Percentiles rank a stretch among this genome's conserved stretches.
These are phyloP conservation scores for Chloromonas sp. DNA, from an alignment of 163 green algal genomes.

Conservation along the genomic window DNA sequence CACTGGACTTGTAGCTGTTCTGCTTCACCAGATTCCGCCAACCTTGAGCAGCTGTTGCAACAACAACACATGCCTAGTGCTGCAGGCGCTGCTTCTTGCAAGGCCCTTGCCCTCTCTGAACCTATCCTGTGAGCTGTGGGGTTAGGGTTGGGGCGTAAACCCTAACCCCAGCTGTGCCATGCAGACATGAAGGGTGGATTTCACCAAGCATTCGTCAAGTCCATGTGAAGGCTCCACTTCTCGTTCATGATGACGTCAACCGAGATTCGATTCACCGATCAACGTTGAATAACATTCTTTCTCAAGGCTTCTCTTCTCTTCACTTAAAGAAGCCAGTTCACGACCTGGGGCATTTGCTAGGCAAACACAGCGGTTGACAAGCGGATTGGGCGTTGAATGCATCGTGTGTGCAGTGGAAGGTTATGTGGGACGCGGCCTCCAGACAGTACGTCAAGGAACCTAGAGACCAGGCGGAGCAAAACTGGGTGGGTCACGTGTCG, in stretches of 20 bases:
- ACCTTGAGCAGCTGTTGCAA: not conserved
- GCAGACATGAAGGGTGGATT: no score
- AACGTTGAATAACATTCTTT: not conserved
- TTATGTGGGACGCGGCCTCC: slow-evolving; percentile 13
- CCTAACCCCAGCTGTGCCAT: no score
- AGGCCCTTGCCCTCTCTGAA: not conserved
- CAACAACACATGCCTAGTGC: not conserved
- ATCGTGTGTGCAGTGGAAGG: slow-evolving; percentile 23
- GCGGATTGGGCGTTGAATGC: no score
- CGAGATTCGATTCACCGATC: not conserved
- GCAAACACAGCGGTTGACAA: not conserved
- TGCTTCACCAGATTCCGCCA: not conserved
- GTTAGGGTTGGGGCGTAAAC: no score
- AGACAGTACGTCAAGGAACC: slow-evolving; percentile 29
- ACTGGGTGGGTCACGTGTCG: slow-evolving; percentile 18
- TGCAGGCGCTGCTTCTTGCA: not conserved
- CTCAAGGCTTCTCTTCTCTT: no score
- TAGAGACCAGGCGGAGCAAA: slow-evolving; percentile 13
- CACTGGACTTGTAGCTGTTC: not conserved
- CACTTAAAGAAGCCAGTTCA: no score
- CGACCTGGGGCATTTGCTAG: no score
- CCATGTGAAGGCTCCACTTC: not conserved
- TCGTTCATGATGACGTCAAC: not conserved
- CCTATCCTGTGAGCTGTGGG: no score
- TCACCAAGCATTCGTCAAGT: no score